Conservation (phyloP, 2,329 filamentous ascomycete species). For the Grosmannia serpens region DNA sequence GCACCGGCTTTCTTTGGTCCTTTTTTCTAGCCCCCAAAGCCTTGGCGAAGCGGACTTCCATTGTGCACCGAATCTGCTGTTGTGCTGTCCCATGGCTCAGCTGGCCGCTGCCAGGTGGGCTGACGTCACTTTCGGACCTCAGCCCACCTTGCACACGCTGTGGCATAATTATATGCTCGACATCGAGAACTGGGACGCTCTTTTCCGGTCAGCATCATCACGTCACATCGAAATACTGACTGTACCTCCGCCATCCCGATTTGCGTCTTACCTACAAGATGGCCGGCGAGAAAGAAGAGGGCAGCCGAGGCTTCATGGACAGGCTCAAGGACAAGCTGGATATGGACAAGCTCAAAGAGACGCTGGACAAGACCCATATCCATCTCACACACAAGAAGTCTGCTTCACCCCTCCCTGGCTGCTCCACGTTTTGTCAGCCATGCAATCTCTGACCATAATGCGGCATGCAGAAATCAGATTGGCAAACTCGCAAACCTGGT, state of each 20-base stretch:
- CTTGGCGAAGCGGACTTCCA: background rate
- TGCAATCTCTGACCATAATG: background rate
- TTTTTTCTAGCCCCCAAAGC: background rate
- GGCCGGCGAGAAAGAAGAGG: background rate
- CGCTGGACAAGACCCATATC: constrained; percentile 30
- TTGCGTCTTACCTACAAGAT: background rate
- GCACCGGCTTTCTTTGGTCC: background rate
- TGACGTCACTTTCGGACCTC: background rate
- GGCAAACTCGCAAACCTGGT: constrained; percentile 54
- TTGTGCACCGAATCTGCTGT: background rate
- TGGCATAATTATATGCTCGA: background rate
- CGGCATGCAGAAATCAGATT: constrained; percentile 38
- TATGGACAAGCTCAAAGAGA: constrained; percentile 38
- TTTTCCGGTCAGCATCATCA: background rate
- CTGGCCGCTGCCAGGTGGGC: background rate
- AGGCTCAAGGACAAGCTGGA: constrained; percentile 37
- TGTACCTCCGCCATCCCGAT: background rate
- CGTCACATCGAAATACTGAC: background rate
- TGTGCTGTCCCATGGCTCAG: background rate
- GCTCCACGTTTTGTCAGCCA: background rate
- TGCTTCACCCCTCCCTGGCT: constrained; percentile 2
- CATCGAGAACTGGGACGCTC: background rate
- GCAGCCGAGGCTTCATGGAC: constrained; percentile 15
- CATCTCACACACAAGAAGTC: constrained; percentile 49
- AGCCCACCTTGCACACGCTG: background rate